Evolutionary conservation across 306 rosid genomes (phyloP).

Genomic region (Pueraria montana): DNA sequence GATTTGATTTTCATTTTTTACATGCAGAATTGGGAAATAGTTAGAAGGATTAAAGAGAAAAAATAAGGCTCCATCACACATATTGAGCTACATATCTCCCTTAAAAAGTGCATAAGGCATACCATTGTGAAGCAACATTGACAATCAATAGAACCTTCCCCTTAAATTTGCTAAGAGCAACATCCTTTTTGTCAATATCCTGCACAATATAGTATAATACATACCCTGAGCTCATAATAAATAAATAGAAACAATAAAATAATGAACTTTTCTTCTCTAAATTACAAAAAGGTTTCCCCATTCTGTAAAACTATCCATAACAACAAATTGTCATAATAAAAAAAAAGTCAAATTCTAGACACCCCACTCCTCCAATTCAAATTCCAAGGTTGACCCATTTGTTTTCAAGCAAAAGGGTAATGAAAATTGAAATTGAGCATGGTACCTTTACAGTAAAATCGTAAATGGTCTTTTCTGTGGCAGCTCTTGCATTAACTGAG

Average conservation of each 20-base stretch:
- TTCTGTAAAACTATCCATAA: background rate
- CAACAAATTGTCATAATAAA: background rate
- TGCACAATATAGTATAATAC: conserved; percentile 50
- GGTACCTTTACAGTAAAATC: conserved; percentile 90
- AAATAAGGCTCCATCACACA: conserved; percentile 7
- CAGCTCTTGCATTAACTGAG: conserved; percentile 77
- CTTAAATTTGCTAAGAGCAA: conserved; percentile 83
- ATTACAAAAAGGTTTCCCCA: background rate
- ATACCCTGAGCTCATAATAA: background rate
- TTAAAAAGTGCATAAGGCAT: conserved; percentile 49
- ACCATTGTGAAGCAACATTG: conserved; percentile 99
- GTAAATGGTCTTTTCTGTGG: conserved; percentile 78
- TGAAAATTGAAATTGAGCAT: conserved; percentile 3
- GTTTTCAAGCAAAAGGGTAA: background rate
- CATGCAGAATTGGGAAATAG: background rate
- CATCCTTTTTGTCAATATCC: conserved; percentile 93
- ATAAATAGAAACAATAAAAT: background rate
- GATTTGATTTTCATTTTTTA: conserved; percentile 1
- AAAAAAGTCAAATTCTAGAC: background rate
- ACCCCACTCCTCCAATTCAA: conserved; percentile 4
- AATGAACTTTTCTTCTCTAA: background rate
- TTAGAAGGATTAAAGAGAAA: background rate
- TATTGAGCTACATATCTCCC: background rate
- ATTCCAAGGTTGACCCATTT: conserved; percentile 29
- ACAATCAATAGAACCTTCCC: conserved; percentile 95